Evolutionary conservation across 2,329 filamentous ascomycete genomes (phyloP).

Genomic region (Onygena corvina): DNA sequence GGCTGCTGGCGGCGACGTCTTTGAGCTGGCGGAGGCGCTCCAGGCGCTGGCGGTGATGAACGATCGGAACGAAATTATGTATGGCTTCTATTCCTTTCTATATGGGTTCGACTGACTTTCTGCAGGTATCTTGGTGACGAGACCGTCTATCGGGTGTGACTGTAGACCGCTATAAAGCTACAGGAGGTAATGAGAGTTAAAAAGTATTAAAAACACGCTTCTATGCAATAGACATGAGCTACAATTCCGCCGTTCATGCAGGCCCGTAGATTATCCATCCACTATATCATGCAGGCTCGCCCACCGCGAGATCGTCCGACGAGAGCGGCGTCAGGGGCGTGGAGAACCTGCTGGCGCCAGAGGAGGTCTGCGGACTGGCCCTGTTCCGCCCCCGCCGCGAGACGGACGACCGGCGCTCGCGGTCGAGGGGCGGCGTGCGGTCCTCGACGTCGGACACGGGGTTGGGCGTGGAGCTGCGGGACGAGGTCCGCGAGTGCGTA

Average conservation of each 20-base stretch:
- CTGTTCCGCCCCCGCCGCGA: constrained; percentile 21
- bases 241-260: not conserved
- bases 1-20: constrained; percentile 45
- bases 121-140: constrained; percentile 43
- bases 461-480: constrained; percentile 29
- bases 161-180: too few species aligned
- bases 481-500: constrained; percentile 33
- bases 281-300: not conserved
- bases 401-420: constrained; percentile 16
- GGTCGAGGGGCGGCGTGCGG: constrained; percentile 26
- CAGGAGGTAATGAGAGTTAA: too few species aligned
- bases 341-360: constrained; percentile 6
- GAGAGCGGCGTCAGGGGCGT: constrained; percentile 14
- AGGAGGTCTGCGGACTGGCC: not conserved
- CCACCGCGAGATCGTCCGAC: not conserved
- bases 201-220: too few species aligned
- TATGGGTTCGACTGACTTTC: constrained; percentile 13
- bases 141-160: constrained; percentile 57
- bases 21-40: constrained; percentile 59
- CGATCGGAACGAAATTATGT: constrained; percentile 84
- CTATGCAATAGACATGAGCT: too few species aligned
- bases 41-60: constrained; percentile 70
- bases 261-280: not conserved
- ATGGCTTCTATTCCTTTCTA: constrained; percentile 42
- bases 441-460: constrained; percentile 29